Conservation (phyloP, 1,284 basidiomycete genomes). For the Cutaneotrichosporon cavernicola region DNA sequence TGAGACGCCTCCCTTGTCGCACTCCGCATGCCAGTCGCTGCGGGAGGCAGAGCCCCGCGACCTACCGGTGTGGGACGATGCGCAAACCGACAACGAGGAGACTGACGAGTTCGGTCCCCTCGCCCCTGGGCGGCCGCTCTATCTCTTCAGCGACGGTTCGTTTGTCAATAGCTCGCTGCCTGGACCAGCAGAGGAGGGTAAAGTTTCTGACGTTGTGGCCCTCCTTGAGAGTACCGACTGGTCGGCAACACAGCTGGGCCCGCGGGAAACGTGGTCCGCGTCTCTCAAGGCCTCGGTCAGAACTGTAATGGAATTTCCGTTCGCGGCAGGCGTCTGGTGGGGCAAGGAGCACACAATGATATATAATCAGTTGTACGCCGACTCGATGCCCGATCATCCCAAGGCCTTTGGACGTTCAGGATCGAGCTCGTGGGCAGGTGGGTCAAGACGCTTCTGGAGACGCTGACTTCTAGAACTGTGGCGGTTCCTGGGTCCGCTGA, state of each 20-base stretch:
- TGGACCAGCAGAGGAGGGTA: conserved; percentile 14
- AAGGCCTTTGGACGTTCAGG: conserved; percentile 47
- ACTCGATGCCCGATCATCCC: conserved; percentile 40
- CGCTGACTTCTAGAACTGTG: conserved; percentile 37
- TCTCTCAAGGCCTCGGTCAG: conserved; percentile 22
- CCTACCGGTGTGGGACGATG: not conserved
- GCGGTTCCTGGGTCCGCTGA: conserved; percentile 42
- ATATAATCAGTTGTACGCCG: conserved; percentile 48
- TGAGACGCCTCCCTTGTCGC: not conserved
- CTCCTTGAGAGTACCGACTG: conserved; percentile 45
- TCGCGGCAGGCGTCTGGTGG: conserved; percentile 49
- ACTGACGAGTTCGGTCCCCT: not conserved
- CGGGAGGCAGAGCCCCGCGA: not conserved
- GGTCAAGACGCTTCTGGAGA: conserved; percentile 15
- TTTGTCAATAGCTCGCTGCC: not conserved
- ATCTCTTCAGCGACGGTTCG: conserved; percentile 16
- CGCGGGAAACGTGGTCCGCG: conserved; percentile 36
- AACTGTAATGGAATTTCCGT: conserved; percentile 42
- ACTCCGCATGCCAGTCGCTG: not conserved
- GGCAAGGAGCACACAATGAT: conserved; percentile 47
- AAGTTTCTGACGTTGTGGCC: conserved; percentile 30
- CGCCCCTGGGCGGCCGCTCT: not conserved
- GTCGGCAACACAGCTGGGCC: conserved; percentile 45
- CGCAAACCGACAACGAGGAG: not conserved
- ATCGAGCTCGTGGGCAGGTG: conserved; percentile 42